A percentile compares a stretch with the other conserved stretches of the same genome.
phyloP scores from a whole-genome alignment of 2,329 filamentous ascomycete genomes.

The Coleophoma crateriformis region DNA sequence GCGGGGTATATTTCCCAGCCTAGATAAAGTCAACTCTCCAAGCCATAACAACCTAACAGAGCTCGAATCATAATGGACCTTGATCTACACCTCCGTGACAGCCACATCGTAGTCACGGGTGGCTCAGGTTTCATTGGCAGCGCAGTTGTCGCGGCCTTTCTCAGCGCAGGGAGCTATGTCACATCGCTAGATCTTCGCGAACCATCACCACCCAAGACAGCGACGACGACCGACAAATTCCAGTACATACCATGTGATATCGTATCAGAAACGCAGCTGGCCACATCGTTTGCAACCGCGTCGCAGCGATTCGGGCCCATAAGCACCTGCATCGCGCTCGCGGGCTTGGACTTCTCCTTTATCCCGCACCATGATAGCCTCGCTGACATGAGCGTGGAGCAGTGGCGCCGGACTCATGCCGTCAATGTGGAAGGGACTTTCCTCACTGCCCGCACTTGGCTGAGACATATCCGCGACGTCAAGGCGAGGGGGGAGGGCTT shows the following conservation, averaged over 20 bases:
- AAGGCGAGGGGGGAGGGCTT: constrained; percentile 6
- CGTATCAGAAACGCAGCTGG: constrained; percentile 28
- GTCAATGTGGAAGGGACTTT: constrained; percentile 39
- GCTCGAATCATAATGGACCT: constrained; percentile 10
- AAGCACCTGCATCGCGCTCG: constrained; percentile 35
- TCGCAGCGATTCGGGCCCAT: constrained; percentile 21
- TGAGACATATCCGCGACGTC: constrained; percentile 24
- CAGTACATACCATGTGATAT: constrained; percentile 30
- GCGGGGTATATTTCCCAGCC: too few species aligned
- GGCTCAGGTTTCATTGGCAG: constrained; percentile 18
- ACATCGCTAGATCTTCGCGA: constrained; percentile 21
- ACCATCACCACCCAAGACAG: not conserved
- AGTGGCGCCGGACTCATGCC: constrained; percentile 33
- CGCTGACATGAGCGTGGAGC: constrained; percentile 32
- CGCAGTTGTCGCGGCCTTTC: constrained; percentile 20
- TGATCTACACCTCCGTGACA: constrained; percentile 12
- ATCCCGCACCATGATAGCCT: constrained; percentile 31
- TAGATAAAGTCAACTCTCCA: too few species aligned
- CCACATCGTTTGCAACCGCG: constrained; percentile 22
- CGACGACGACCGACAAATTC: constrained; percentile 6
- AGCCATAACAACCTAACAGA: not conserved
- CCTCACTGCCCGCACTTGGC: constrained; percentile 35
- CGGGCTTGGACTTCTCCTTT: constrained; percentile 36
- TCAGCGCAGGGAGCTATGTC: constrained; percentile 35
- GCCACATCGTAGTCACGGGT: constrained; percentile 17